Evolutionary conservation across 176 grass and related monocot genomes (phyloP).

Genomic region (Oropetium thomaeum): DNA sequence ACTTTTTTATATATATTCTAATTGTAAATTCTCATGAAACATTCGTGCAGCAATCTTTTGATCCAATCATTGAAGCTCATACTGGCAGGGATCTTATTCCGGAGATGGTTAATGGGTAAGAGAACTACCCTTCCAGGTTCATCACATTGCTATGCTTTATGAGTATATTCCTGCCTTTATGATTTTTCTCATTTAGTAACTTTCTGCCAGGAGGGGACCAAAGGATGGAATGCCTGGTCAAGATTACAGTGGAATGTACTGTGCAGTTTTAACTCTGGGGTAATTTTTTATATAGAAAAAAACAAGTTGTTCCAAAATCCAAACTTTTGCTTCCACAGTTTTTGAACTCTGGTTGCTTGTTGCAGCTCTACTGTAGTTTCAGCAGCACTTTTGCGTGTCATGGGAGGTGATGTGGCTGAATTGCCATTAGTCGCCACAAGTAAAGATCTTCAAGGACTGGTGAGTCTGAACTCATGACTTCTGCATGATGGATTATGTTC

Average conservation of each 20-base stretch:
- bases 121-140: not conserved
- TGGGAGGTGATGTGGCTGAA: slow-evolving; percentile 85
- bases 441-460: slow-evolving; percentile 78
- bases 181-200: slow-evolving; percentile 15
- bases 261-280: slow-evolving; percentile 74
- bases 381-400: slow-evolving; percentile 78
- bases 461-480: slow-evolving; percentile 11
- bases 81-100: slow-evolving; percentile 76
- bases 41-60: slow-evolving; percentile 81
- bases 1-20: not conserved
- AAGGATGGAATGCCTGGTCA: slow-evolving; percentile 65
- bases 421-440: slow-evolving; percentile 91
- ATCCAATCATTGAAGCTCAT: slow-evolving; percentile 76
- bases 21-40: slow-evolving; percentile 9
- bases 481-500: not conserved
- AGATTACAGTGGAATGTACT: slow-evolving; percentile 97
- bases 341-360: slow-evolving; percentile 12
- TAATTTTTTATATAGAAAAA: slow-evolving; percentile 38
- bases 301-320: not conserved
- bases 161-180: not conserved
- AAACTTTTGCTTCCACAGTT: not conserved
- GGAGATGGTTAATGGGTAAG: slow-evolving; percentile 88
- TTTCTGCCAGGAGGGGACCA: slow-evolving; percentile 46
- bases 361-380: slow-evolving; percentile 77
- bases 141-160: not conserved